These are phyloP conservation scores for Solanum lignicaule DNA, from an alignment of 257 asterid species.

Conservation along the genomic window DNA sequence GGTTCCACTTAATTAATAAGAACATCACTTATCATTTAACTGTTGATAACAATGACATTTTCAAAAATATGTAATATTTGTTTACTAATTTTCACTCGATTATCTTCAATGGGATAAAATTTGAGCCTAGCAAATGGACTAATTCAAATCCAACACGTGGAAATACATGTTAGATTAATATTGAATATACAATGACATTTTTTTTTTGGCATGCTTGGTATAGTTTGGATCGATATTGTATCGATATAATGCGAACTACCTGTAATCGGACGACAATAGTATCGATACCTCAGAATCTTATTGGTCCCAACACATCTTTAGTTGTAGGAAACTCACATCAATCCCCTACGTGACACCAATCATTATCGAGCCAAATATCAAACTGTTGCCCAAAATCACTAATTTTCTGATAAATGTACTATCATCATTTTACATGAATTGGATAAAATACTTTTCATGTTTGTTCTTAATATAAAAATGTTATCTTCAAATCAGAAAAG, in stretches of 20 bases:
- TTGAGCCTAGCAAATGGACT: background rate
- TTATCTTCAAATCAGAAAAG: background rate
- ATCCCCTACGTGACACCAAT: background rate
- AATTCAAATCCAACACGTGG: background rate
- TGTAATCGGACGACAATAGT: background rate
- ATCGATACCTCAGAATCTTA: no score
- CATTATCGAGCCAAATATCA: background rate
- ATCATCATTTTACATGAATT: background rate
- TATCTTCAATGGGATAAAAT: background rate
- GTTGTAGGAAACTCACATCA: background rate
- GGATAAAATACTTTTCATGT: background rate
- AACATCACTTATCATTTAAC: background rate
- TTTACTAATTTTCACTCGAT: background rate
- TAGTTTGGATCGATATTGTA: background rate
- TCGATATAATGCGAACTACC: no score
- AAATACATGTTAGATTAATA: background rate
- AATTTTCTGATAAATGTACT: background rate
- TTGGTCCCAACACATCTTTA: background rate
- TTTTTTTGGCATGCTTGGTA: background rate
- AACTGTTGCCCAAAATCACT: background rate
- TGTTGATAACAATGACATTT: background rate
- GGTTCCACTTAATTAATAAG: background rate
- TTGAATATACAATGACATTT: background rate
- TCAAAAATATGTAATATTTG: background rate
- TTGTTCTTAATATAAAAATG: background rate